Evolutionary conservation across 768 basidiomycete genomes (phyloP), one percentile per base, ranked within the genome.

Genomic region (Pholiota molesta): DNA sequence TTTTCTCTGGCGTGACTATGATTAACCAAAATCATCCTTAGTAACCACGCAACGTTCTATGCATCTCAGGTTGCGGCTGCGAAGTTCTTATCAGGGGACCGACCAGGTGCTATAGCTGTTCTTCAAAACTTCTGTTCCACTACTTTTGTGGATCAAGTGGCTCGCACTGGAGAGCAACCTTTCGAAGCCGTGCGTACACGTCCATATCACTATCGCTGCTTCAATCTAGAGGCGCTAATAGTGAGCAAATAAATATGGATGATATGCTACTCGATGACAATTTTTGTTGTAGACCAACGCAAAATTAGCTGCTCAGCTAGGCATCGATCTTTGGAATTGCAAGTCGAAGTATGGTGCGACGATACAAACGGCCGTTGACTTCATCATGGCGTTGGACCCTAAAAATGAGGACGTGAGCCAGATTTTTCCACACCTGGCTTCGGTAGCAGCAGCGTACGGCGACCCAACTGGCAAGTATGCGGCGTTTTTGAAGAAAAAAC

Each of bases 191-290:
- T 81, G 17, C 80, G 86, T 17, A 82, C 84, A 5, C 74, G 82
- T 13, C 85, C 86, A 5, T 83, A 69, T 66, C 86, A 86, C 66
- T 87, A 87, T 67, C 79, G 85, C 7, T 79, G 77, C 53, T 87
- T 85, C 75, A 86, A 86, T 64, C 70, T 86, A 9, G 84, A 85
- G 61, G 86, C 84, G 0, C 71, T 86, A 73, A 81, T 85, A 62
- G 83, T 83, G 62, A 78, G 82, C 69, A 3, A 51, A 19, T 33
- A 10, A 5, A 3, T 13, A 37, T 14, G 1, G 9, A 39, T n/a
- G 28, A 49, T 35, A 33, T 52, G 21, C n/a, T 11, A 17, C 52
- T 23, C 13, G 1, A 11, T 55, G 4, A 39, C 16, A 21, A 6
- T 19, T 17, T n/a, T 29, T n/a, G 21, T 26, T 55, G 7, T 57